Evolutionary conservation across 352 stramenopile genomes (phyloP).

Genomic region (Pythium pyrilobum): DNA sequence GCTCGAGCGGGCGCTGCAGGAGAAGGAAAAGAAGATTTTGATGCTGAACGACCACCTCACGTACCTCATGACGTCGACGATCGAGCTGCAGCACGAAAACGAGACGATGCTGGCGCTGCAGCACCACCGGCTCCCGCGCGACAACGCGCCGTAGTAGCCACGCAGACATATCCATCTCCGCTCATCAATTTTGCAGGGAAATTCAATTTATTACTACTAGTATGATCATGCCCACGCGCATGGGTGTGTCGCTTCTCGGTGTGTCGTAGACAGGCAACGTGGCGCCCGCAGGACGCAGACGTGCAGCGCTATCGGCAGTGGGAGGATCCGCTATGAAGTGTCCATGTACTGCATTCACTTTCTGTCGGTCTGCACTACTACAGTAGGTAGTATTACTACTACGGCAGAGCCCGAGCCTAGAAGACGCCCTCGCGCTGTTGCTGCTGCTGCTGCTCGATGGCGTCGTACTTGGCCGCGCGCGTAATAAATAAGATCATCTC

Average conservation of each 20-base stretch:
- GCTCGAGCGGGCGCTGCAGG: conserved; percentile 37
- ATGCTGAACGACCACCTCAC: conserved; percentile 84
- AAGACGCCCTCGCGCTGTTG: conserved; percentile 16
- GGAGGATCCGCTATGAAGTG: too few relatives aligned
- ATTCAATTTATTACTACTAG: not conserved
- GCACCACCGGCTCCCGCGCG: not conserved
- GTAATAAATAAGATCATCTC: conserved; percentile 87
- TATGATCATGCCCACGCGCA: too few relatives aligned
- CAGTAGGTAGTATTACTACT: too few relatives aligned
- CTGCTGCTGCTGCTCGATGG: conserved; percentile 32
- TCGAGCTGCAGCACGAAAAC: conserved; percentile 68
- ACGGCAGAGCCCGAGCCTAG: not conserved
- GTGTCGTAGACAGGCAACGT: too few relatives aligned
- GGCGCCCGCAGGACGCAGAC: too few relatives aligned
- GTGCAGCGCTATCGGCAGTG: too few relatives aligned
- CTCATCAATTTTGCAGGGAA: not conserved
- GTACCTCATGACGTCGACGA: conserved; percentile 72
- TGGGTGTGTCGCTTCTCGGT: too few relatives aligned
- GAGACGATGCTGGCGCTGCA: conserved; percentile 31
- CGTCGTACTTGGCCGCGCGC: conserved; percentile 61
- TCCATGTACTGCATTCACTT: too few relatives aligned
- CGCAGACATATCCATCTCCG: not conserved
- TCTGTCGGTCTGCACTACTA: too few relatives aligned
- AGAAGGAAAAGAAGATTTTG: conserved; percentile 79
- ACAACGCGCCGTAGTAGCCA: not conserved